Conservation (phyloP, 345 rosid genomes). For the Limnanthes douglasii region DNA sequence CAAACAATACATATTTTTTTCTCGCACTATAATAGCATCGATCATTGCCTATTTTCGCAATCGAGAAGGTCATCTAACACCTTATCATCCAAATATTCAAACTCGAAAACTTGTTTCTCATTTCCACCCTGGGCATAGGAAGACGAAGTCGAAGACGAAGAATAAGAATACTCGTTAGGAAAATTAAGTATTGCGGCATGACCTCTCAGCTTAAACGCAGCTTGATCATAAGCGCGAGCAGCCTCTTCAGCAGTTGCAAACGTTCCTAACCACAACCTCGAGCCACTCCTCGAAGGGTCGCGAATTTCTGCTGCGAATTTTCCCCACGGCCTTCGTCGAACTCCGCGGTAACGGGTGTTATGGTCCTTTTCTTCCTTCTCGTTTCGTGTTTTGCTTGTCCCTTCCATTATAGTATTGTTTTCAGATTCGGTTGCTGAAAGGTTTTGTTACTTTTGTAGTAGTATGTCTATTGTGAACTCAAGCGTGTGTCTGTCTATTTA, state of each 20-base stretch:
- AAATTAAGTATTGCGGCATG: constrained; percentile 49
- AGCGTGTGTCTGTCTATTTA: too few species aligned
- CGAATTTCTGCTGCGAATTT: constrained; percentile 57
- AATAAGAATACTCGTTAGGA: constrained; percentile 26
- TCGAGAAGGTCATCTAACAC: too few species aligned
- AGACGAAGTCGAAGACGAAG: constrained; percentile 7
- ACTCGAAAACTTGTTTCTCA: too few species aligned
- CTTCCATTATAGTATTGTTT: not conserved
- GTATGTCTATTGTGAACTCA: too few species aligned
- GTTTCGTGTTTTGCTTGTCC: not conserved
- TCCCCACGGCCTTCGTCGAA: constrained; percentile 62
- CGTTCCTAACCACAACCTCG: constrained; percentile 51
- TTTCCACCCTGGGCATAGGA: too few species aligned
- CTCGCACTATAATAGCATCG: too few species aligned
- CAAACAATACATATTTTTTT: too few species aligned
- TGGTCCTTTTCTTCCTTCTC: constrained; percentile 9
- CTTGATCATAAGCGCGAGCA: constrained; percentile 55
- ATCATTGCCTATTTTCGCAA: too few species aligned
- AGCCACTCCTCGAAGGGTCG: constrained; percentile 39
- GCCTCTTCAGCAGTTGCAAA: constrained; percentile 54
- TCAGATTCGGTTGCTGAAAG: not conserved
- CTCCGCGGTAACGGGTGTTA: constrained; percentile 33
- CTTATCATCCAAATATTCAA: too few species aligned
- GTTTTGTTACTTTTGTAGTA: too few species aligned
- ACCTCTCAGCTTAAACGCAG: constrained; percentile 40